These are phyloP conservation scores for Phaeotremella fagi DNA, from an alignment of 768 basidiomycete species.

Conservation along the genomic window DNA sequence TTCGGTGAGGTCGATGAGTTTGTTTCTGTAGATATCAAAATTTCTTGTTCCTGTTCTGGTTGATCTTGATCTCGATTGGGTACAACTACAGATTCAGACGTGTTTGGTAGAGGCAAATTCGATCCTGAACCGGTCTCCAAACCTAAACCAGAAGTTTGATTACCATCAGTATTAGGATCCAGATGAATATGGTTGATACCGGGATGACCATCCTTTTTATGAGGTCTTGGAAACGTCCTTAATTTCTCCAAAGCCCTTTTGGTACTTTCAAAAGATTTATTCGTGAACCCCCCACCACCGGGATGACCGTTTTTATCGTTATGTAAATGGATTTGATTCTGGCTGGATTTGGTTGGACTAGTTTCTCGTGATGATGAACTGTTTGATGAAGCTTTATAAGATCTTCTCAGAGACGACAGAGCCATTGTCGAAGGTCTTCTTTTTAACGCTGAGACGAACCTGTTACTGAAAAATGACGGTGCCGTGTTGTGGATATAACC, in stretches of 20 bases:
- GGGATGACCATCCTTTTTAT: background rate
- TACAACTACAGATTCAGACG: too few species aligned
- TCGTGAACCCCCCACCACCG: background rate
- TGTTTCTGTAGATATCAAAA: too few species aligned
- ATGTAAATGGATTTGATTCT: background rate
- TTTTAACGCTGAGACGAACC: constrained; percentile 10
- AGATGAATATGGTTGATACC: background rate
- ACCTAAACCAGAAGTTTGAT: background rate
- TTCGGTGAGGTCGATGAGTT: background rate
- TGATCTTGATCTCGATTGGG: too few species aligned
- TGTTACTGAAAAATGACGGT: constrained; percentile 20
- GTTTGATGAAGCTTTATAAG: constrained; percentile 13
- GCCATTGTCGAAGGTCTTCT: constrained; percentile 13
- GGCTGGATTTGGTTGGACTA: constrained; percentile 16
- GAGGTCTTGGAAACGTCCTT: constrained; percentile 18
- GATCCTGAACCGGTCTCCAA: background rate
- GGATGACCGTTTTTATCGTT: background rate
- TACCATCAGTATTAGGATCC: too few species aligned
- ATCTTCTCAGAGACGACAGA: constrained; percentile 12
- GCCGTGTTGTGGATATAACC: constrained; percentile 3
- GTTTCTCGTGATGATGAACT: constrained; percentile 1
- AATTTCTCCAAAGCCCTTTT: constrained; percentile 26
- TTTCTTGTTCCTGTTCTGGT: too few species aligned
- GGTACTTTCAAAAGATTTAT: constrained; percentile 14
- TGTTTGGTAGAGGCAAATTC: background rate